Evolutionary conservation across 148 eudicot genomes (phyloP).

Genomic region (Tetragonia tetragonoides): DNA sequence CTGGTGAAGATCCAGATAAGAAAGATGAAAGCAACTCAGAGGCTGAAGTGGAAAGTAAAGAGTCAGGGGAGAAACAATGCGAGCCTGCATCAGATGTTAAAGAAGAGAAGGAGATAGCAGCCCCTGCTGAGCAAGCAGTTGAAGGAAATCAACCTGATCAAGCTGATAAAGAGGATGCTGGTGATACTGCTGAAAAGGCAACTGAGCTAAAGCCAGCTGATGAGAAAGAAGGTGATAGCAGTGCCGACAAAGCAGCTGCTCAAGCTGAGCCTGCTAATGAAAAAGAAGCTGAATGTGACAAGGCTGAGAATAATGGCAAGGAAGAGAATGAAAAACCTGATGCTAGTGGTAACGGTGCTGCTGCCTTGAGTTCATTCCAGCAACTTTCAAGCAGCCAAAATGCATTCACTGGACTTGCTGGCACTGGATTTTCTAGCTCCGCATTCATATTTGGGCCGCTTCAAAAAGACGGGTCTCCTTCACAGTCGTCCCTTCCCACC

Average conservation of each 20-base stretch:
- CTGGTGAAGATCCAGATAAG: constrained; percentile 33
- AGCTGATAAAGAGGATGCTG: constrained; percentile 22
- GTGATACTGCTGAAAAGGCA: constrained; percentile 26
- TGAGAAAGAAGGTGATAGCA: constrained; percentile 24
- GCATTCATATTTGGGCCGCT: constrained; percentile 72
- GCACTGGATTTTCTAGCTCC: constrained; percentile 80
- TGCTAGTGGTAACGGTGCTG: constrained; percentile 30
- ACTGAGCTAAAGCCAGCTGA: constrained; percentile 32
- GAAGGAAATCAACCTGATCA: constrained; percentile 21
- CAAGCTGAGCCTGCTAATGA: constrained; percentile 20
- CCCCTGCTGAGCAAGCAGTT: constrained; percentile 28
- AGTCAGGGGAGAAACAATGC: constrained; percentile 29
- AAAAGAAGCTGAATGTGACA: constrained; percentile 14
- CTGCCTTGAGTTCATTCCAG: constrained; percentile 66
- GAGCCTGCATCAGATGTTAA: constrained; percentile 28
- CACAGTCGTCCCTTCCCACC: constrained; percentile 36
- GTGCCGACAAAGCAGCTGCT: constrained; percentile 9
- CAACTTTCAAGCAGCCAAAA: constrained; percentile 91
- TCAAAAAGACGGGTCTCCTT: constrained; percentile 55
- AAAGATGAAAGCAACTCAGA: constrained; percentile 33
- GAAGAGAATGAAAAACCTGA: constrained; percentile 36
- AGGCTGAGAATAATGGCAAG: constrained; percentile 27
- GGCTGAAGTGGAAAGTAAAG: constrained; percentile 26
- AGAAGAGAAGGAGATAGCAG: constrained; percentile 29
- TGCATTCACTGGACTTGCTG: constrained; percentile 83